These are phyloP conservation scores for Lolium perenne DNA, from an alignment of 176 grass and related monocot species.

Conservation along the genomic window DNA sequence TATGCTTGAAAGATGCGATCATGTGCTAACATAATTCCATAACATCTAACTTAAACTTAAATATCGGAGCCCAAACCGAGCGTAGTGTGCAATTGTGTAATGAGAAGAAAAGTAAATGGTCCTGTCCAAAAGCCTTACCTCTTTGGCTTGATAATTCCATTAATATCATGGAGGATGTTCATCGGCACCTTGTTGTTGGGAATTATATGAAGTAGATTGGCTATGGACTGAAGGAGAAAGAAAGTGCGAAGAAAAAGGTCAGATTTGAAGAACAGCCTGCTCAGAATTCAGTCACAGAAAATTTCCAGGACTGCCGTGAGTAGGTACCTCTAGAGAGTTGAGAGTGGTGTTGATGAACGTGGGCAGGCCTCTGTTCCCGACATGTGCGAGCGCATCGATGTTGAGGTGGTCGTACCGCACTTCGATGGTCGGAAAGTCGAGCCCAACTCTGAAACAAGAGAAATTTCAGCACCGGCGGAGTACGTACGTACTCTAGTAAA, in stretches of 20 bases:
- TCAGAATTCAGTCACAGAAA: background rate
- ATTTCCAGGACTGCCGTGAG: background rate
- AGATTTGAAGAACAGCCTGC: background rate
- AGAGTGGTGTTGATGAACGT: constrained; percentile 63
- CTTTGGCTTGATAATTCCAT: constrained; percentile 68
- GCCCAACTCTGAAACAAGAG: constrained; percentile 53
- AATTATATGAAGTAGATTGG: constrained; percentile 48
- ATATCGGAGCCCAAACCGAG: background rate
- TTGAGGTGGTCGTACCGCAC: constrained; percentile 64
- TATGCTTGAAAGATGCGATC: background rate
- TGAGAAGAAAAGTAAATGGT: background rate
- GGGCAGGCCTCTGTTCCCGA: constrained; percentile 63
- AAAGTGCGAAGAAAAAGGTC: background rate
- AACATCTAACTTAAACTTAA: background rate
- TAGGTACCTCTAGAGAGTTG: constrained; percentile 65
- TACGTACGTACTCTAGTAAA: background rate
- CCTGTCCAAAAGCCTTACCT: constrained; percentile 46
- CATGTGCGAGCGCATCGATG: constrained; percentile 53
- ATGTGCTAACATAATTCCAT: background rate
- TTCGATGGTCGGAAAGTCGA: constrained; percentile 62
- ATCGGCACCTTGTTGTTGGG: constrained; percentile 60
- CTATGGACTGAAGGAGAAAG: constrained; percentile 37
- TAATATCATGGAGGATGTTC: constrained; percentile 65
- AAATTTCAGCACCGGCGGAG: background rate
- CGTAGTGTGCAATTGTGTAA: background rate